Conservation (phyloP, 23 red algal species). For the Gracilariopsis chorda region DNA sequence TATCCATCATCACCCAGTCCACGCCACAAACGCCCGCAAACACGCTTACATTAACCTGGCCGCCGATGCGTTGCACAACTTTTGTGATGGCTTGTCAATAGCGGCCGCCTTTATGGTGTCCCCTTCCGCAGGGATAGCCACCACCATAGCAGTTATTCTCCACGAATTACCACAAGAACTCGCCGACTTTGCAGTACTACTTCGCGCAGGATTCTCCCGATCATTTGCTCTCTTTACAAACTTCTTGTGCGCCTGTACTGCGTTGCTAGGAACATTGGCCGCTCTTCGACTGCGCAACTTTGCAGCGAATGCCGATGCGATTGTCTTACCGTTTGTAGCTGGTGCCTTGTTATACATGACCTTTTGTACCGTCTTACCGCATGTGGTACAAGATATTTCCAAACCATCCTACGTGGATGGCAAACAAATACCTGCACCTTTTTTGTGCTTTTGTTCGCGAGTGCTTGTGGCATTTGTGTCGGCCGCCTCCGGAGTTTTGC, state of each 20-base stretch:
- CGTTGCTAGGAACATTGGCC: slow-evolving; percentile 47
- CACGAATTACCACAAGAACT: slow-evolving; percentile 95
- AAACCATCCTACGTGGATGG: neutral
- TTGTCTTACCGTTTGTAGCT: slow-evolving; percentile 61
- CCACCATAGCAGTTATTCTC: slow-evolving; percentile 71
- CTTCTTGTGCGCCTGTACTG: slow-evolving; percentile 35
- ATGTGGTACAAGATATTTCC: slow-evolving; percentile 43
- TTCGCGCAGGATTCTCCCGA: slow-evolving; percentile 54
- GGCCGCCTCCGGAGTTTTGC: neutral
- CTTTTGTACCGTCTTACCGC: slow-evolving; percentile 63
- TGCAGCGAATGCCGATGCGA: neutral
- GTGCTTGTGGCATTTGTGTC: neutral
- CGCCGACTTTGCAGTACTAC: slow-evolving; percentile 74
- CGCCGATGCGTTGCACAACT: slow-evolving; percentile 90
- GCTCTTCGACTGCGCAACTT: slow-evolving; percentile 24
- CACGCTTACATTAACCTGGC: slow-evolving; percentile 74
- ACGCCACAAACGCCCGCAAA: neutral
- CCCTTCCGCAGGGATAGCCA: slow-evolving; percentile 43
- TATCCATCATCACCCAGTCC: neutral
- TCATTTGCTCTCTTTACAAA: slow-evolving; percentile 62
- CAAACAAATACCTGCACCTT: neutral
- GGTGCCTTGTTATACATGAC: slow-evolving; percentile 85
- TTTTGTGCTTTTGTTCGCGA: neutral
- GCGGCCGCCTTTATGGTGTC: slow-evolving; percentile 60
- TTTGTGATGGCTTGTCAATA: slow-evolving; percentile 78